These are phyloP conservation scores for Grosmannia clavigera DNA, from an alignment of 2,329 filamentous ascomycete species.

Conservation along the genomic window DNA sequence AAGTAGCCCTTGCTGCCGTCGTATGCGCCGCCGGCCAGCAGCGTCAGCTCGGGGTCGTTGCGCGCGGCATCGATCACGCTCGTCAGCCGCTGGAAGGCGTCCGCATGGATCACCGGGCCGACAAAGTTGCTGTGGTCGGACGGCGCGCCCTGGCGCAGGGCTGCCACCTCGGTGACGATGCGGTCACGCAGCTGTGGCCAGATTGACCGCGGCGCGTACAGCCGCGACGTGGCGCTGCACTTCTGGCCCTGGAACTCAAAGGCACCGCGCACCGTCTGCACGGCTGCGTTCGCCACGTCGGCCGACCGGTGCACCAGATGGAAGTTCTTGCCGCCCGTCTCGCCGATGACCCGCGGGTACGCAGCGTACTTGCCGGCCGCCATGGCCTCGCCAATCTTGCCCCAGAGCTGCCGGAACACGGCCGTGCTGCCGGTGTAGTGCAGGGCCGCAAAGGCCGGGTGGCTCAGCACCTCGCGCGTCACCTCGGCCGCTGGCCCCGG, in stretches of 20 bases:
- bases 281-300: constrained; percentile 31
- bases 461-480: constrained; percentile 62
- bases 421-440: constrained; percentile 91
- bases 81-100: constrained; percentile 32
- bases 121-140: constrained; percentile 26
- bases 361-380: constrained; percentile 70
- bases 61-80: constrained; percentile 32
- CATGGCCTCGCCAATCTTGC: constrained; percentile 70
- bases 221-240: constrained; percentile 35
- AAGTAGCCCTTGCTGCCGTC: constrained; percentile 30
- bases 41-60: constrained; percentile 26
- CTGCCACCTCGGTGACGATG: constrained; percentile 23
- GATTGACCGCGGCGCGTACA: constrained; percentile 40
- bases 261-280: constrained; percentile 32
- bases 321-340: constrained; percentile 43
- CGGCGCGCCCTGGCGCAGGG: constrained; percentile 20
- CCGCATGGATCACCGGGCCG: constrained; percentile 36
- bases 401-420: constrained; percentile 82
- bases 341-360: constrained; percentile 46
- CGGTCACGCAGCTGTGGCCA: constrained; percentile 26
- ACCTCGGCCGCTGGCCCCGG: constrained; percentile 79
- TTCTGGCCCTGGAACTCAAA: constrained; percentile 40
- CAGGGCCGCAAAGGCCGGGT: constrained; percentile 75
- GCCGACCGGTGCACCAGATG: constrained; percentile 34
- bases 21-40: constrained; percentile 31